Conservation (phyloP, 2,329 filamentous ascomycete species). For the Trichoderma atroviride region DNA sequence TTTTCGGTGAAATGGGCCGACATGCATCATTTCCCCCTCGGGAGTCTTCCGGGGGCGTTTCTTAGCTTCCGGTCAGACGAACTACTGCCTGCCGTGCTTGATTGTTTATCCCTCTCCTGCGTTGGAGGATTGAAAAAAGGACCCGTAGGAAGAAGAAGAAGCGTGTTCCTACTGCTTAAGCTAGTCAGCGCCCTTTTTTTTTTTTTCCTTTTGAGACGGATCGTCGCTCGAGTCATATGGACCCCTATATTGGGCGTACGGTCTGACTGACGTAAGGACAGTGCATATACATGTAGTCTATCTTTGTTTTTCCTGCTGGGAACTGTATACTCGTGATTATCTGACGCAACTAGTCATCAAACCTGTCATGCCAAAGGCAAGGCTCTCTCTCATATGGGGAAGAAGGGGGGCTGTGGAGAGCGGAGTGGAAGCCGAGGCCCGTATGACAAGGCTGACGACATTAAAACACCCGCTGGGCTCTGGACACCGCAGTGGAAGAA, state of each 20-base stretch:
- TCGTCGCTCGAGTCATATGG: conserved; percentile 18
- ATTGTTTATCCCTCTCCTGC: not conserved
- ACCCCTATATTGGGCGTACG: not conserved
- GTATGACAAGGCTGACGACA: conserved; percentile 11
- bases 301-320: not conserved
- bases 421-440: not conserved
- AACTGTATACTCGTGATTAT: not conserved
- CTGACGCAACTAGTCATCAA: not conserved
- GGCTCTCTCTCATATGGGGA: not conserved
- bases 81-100: not conserved
- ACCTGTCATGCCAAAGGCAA: not conserved
- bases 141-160: not conserved
- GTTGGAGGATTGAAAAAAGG: not conserved
- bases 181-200: not conserved
- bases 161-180: not conserved
- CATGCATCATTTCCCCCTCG: not conserved
- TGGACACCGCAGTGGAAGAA: not conserved
- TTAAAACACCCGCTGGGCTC: not conserved
- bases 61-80: conserved; percentile 20
- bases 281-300: not conserved
- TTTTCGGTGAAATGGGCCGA: conserved; percentile 4
- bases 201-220: conserved; percentile 2
- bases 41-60: not conserved
- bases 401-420: not conserved
- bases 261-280: not conserved